phyloP scores from a whole-genome alignment of 1,139 yeast species.

The Suhomyces choctaworum region DNA sequence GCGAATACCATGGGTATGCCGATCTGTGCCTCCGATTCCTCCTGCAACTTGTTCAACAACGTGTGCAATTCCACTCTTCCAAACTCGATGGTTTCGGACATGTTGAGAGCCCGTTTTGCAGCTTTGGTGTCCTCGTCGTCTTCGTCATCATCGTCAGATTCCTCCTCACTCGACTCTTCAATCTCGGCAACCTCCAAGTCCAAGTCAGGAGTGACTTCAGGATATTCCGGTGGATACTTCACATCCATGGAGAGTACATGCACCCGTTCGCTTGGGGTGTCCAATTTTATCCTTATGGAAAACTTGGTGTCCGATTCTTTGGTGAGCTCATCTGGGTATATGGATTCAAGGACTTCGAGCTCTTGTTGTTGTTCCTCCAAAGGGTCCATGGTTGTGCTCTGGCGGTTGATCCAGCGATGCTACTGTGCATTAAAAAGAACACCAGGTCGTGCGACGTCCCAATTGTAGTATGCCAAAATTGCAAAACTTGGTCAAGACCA shows the following conservation, averaged over 20 bases:
- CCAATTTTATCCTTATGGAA: conserved; percentile 51
- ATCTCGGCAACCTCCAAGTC: conserved; percentile 40
- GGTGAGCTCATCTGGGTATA: conserved; percentile 85
- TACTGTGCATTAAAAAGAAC: too few species aligned
- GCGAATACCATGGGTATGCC: conserved; percentile 92
- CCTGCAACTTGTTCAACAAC: conserved; percentile 43
- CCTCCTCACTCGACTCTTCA: conserved; percentile 35
- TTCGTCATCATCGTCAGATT: conserved; percentile 41
- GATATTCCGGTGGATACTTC: conserved; percentile 70
- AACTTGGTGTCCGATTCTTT: conserved; percentile 46
- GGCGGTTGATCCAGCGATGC: too few species aligned
- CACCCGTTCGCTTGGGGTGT: conserved; percentile 55
- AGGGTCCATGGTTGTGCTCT: too few species aligned
- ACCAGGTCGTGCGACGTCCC: too few species aligned
- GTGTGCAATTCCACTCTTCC: conserved; percentile 45
- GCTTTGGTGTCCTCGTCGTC: conserved; percentile 48
- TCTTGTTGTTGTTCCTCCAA: conserved; percentile 78
- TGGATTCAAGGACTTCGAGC: conserved; percentile 79
- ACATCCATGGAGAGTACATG: conserved; percentile 57
- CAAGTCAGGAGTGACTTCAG: conserved; percentile 65
- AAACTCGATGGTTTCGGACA: conserved; percentile 59
- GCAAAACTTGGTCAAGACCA: too few species aligned
- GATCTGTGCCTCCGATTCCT: conserved; percentile 71
- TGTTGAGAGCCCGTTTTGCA: conserved; percentile 44
- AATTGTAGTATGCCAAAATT: too few species aligned